Percentiles rank a stretch among this genome's conserved stretches.
Evolutionary conservation across 495 filamentous ascomycete species (phyloP).

Genomic region (Parathielavia hyrcaniae): DNA sequence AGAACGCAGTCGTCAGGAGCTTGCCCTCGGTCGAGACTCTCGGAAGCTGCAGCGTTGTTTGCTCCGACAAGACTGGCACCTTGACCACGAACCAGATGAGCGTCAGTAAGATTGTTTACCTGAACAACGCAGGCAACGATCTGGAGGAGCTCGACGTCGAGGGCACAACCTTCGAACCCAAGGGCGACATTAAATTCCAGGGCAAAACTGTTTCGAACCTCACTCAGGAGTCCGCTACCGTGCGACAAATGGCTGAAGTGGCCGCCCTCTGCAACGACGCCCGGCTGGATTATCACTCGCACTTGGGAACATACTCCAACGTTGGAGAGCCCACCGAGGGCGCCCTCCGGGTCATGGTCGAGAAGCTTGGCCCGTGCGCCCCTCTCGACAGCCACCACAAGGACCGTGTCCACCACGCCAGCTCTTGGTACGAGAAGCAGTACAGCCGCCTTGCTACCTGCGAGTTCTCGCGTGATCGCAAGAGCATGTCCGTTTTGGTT

Average conservation of each 20-base stretch:
- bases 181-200: conserved; percentile 60
- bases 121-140: conserved; percentile 63
- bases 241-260: conserved; percentile 78
- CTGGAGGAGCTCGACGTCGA: conserved; percentile 87
- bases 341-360: conserved; percentile 80
- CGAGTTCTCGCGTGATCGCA: conserved; percentile 95
- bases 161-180: conserved; percentile 87
- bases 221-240: conserved; percentile 66
- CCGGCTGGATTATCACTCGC: conserved; percentile 71
- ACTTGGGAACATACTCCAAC: conserved; percentile 65
- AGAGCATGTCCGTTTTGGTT: conserved; percentile 98
- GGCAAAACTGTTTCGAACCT: conserved; percentile 65
- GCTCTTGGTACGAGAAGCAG: conserved; percentile 74
- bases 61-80: conserved; percentile 99
- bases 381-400: conserved; percentile 37
- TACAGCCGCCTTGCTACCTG: conserved; percentile 75
- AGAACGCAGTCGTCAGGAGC: conserved; percentile 94
- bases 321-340: conserved; percentile 97
- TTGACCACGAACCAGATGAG: conserved; percentile 99
- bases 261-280: conserved; percentile 88
- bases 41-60: conserved; percentile 98
- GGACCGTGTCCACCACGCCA: conserved; percentile 68
- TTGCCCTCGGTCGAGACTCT: conserved; percentile 96
- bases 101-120: conserved; percentile 82
- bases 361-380: conserved; percentile 75